Evolutionary conservation across 2,329 filamentous ascomycete species (phyloP).

Genomic region (Colletotrichum godetiae): DNA sequence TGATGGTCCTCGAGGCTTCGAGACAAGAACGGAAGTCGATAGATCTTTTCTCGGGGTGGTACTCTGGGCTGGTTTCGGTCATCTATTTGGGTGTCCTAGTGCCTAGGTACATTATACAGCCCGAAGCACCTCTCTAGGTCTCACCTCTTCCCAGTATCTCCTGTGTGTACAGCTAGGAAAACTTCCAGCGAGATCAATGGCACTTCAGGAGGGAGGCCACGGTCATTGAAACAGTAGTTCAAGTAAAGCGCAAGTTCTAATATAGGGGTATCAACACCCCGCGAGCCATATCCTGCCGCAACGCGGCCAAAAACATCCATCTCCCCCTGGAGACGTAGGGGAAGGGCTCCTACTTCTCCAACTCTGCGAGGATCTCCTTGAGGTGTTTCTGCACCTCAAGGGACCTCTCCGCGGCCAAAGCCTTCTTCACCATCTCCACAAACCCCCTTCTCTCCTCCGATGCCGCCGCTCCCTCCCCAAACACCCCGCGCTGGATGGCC

Average conservation of each 20-base stretch:
- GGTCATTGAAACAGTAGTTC: not conserved
- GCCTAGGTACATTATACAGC: no score
- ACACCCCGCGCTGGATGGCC: slow-evolving; percentile 55
- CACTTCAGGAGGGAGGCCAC: no score
- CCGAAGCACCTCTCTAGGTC: no score
- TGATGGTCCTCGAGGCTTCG: no score
- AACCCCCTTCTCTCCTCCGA: slow-evolving; percentile 38
- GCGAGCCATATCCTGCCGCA: not conserved
- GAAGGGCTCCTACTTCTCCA: slow-evolving; percentile 35
- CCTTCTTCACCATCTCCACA: slow-evolving; percentile 45
- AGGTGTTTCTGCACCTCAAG: slow-evolving; percentile 58
- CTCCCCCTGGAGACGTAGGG: not conserved
- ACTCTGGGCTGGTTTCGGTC: no score
- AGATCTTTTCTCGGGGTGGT: no score
- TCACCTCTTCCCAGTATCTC: no score
- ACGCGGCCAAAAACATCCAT: not conserved
- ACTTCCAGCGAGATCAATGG: no score
- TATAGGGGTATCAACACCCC: slow-evolving; percentile 6
- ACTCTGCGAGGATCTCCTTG: slow-evolving; percentile 48
- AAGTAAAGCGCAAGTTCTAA: slow-evolving; percentile 6
- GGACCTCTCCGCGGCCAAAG: slow-evolving; percentile 55
- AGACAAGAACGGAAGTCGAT: no score
- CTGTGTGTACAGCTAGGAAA: no score
- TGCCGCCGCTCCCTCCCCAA: slow-evolving; percentile 45
- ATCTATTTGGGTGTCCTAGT: no score